Conservation (phyloP, 2,329 filamentous ascomycete genomes). For the Curvularia eragrostidis region DNA sequence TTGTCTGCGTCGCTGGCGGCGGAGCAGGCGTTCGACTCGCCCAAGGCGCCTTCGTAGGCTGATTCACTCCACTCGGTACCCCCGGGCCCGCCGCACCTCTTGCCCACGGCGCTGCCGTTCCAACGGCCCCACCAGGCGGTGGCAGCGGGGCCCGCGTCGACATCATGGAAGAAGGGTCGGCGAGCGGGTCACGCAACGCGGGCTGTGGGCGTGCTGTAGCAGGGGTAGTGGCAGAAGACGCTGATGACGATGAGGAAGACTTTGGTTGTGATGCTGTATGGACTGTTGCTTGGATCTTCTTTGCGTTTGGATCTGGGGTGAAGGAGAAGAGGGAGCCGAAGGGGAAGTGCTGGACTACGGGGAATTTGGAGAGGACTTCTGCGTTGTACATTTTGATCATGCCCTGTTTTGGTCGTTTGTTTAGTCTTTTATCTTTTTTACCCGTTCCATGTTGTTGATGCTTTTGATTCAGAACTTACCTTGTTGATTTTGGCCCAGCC, state of each 20-base stretch:
- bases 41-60: constrained; percentile 43
- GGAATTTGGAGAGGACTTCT: constrained; percentile 95
- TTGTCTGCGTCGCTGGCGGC: constrained; percentile 24
- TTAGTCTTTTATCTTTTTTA: constrained; percentile 10
- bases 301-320: constrained; percentile 54
- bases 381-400: constrained; percentile 99
- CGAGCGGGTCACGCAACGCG: constrained; percentile 35
- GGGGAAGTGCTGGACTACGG: constrained; percentile 91
- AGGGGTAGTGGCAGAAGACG: constrained; percentile 20
- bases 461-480: constrained; percentile 25
- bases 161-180: constrained; percentile 21
- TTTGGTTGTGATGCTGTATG: constrained; percentile 49
- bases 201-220: constrained; percentile 32
- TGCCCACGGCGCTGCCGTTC: constrained; percentile 39
- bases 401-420: constrained; percentile 61
- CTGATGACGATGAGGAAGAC: constrained; percentile 16
- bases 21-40: constrained; percentile 28
- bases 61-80: constrained; percentile 39
- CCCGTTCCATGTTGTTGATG: background rate
- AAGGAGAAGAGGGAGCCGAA: constrained; percentile 59
- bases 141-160: constrained; percentile 6
- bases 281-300: constrained; percentile 38
- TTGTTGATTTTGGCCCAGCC: constrained; percentile 98
- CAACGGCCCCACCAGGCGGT: constrained; percentile 16
- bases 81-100: constrained; percentile 2